Conservation (phyloP, 768 basidiomycete species). For the Serpula lacrymans region DNA sequence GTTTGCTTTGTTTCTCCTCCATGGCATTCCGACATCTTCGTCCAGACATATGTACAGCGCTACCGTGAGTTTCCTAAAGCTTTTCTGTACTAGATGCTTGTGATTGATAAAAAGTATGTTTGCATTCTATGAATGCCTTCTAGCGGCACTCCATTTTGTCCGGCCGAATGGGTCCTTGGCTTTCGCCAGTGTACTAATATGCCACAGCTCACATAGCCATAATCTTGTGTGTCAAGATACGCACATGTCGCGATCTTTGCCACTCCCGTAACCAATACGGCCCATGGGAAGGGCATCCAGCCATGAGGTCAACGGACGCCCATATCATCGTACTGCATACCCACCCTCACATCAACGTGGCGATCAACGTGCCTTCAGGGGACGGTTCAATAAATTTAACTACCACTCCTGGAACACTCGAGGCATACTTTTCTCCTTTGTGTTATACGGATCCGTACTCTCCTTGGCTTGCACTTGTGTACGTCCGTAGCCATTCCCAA, state of each 20-base stretch:
- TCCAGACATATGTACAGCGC: no score
- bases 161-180: constrained; percentile 1
- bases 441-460: constrained; percentile 25
- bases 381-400: constrained; percentile 28
- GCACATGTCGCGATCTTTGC: constrained; percentile 32
- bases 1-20: no score
- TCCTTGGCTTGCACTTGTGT: constrained; percentile 25
- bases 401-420: constrained; percentile 28
- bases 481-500: no score
- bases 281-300: constrained; percentile 30
- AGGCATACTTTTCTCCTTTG: constrained; percentile 25
- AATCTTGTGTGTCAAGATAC: constrained; percentile 20
- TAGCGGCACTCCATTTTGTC: constrained; percentile 5
- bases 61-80: no score
- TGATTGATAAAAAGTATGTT: no score
- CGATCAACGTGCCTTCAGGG: constrained; percentile 29
- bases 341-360: constrained; percentile 31
- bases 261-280: constrained; percentile 26
- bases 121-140: constrained; percentile 3
- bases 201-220: constrained; percentile 8
- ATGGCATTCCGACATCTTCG: no score
- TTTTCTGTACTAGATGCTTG: no score
- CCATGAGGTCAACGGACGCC: constrained; percentile 33
- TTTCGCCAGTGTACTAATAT: background rate
- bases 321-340: constrained; percentile 27